These are phyloP conservation scores for Eleusine indica DNA, from an alignment of 176 grass and related monocot species.

Conservation along the genomic window DNA sequence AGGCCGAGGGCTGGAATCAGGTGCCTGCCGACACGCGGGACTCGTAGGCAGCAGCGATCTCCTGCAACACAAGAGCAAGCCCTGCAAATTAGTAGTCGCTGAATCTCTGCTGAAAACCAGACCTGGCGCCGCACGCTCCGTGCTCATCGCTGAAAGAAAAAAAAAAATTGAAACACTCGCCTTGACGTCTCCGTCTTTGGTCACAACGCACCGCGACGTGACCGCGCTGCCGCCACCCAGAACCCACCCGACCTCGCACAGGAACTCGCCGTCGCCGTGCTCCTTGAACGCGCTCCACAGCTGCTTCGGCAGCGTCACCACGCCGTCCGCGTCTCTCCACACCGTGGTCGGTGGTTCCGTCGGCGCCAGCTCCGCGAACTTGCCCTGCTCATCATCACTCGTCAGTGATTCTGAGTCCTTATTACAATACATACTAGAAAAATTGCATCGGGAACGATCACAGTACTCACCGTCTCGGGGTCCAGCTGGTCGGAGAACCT, in stretches of 20 bases:
- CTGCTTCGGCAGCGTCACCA: slow-evolving; percentile 70
- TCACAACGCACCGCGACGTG: slow-evolving; percentile 74
- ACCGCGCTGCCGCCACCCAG: slow-evolving; percentile 53
- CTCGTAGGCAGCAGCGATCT: slow-evolving; percentile 54
- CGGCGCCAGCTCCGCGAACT: slow-evolving; percentile 48
- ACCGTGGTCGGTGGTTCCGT: slow-evolving; percentile 42
- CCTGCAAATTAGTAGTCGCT: neutral
- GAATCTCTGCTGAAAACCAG: neutral
- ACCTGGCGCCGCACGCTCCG: neutral
- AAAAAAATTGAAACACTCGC: slow-evolving; percentile 35
- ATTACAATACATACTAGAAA: no score
- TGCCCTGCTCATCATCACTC: slow-evolving; percentile 46
- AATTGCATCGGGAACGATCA: neutral
- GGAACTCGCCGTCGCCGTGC: slow-evolving; percentile 42
- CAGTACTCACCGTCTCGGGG: slow-evolving; percentile 46
- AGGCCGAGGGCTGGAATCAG: neutral
- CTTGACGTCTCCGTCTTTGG: slow-evolving; percentile 63
- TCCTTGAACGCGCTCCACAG: slow-evolving; percentile 71
- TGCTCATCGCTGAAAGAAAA: neutral
- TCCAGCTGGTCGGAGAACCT: slow-evolving; percentile 45
- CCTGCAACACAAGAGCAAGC: slow-evolving; percentile 42
- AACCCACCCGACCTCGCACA: slow-evolving; percentile 85
- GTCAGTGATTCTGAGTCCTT: neutral
- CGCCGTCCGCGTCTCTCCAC: slow-evolving; percentile 44
- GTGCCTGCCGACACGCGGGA: slow-evolving; percentile 26